These are phyloP conservation scores for Calonectria crousiana DNA, from an alignment of 2,329 filamentous ascomycete species.

Conservation along the genomic window DNA sequence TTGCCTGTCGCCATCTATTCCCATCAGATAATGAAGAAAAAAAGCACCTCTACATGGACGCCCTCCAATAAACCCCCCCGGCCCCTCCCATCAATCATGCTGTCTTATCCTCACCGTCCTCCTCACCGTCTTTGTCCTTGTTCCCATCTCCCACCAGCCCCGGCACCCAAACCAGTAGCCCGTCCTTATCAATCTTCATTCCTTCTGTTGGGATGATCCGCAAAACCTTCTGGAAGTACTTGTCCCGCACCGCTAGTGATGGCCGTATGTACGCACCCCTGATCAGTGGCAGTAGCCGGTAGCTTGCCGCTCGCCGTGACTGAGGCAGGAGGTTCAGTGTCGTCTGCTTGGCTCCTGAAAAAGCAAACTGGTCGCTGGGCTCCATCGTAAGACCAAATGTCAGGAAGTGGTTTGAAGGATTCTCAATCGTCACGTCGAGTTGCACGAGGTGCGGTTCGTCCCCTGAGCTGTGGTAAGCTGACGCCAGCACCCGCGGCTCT, in stretches of 20 bases:
- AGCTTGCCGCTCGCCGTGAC: constrained; percentile 79
- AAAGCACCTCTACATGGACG: not conserved
- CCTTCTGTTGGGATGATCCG: constrained; percentile 84
- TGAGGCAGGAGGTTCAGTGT: constrained; percentile 86
- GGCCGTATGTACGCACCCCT: constrained; percentile 78
- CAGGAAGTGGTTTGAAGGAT: constrained; percentile 93
- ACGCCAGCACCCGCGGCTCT: constrained; percentile 86
- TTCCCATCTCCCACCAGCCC: constrained; percentile 43
- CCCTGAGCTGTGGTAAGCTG: constrained; percentile 59
- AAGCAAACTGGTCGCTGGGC: constrained; percentile 90
- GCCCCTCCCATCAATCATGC: constrained; percentile 9
- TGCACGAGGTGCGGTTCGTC: constrained; percentile 53
- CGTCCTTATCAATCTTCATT: constrained; percentile 74
- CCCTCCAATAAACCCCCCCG: not conserved
- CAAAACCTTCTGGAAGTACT: constrained; percentile 92
- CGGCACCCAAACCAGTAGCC: constrained; percentile 72
- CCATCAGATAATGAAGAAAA: not conserved
- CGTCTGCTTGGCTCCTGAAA: constrained; percentile 87
- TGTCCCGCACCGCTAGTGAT: constrained; percentile 82
- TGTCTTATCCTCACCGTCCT: constrained; percentile 35
- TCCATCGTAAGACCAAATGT: constrained; percentile 96
- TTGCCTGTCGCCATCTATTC: constrained; percentile 14
- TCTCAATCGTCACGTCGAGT: constrained; percentile 80
- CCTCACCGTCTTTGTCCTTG: constrained; percentile 31
- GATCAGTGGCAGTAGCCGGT: constrained; percentile 77